Conservation (phyloP, 2,329 filamentous ascomycete genomes). For the Neonectria coccinea region DNA sequence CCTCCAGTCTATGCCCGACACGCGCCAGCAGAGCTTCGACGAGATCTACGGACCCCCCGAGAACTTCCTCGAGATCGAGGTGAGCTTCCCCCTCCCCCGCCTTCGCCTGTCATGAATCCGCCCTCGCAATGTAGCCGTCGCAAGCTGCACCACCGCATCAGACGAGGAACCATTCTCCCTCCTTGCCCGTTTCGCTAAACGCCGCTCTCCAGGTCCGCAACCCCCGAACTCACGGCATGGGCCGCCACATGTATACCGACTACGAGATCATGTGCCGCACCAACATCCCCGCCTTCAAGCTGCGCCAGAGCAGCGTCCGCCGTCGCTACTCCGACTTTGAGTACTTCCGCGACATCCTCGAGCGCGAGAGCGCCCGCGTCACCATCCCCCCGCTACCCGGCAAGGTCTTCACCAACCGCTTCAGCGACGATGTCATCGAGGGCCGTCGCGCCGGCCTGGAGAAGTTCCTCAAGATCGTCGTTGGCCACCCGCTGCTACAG, state of each 20-base stretch:
- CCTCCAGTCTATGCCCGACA: conserved; percentile 76
- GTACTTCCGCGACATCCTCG: conserved; percentile 97
- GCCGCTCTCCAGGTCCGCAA: conserved; percentile 79
- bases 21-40: conserved; percentile 94
- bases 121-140: conserved; percentile 15
- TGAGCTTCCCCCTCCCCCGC: conserved; percentile 51
- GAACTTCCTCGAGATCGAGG: conserved; percentile 99
- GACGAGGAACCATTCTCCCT: conserved; percentile 1
- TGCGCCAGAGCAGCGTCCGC: conserved; percentile 87
- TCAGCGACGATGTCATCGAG: conserved; percentile 98
- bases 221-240: conserved; percentile 93
- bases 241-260: conserved; percentile 96
- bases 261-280: conserved; percentile 98
- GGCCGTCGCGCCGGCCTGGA: conserved; percentile 90
- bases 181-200: conserved; percentile 2
- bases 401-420: conserved; percentile 98
- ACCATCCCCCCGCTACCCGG: conserved; percentile 96
- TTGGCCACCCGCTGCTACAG: conserved; percentile 94
- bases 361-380: conserved; percentile 92
- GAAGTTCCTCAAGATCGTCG: conserved; percentile 96
- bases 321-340: conserved; percentile 98
- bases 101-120: conserved; percentile 3
- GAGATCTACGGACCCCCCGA: conserved; percentile 99
- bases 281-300: conserved; percentile 99
- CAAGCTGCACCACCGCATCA: conserved; percentile 8